Evolutionary conservation across 306 rosid species (phyloP), one percentile per base, ranked within the genome.

Genomic region (Biancaea sappan): DNA sequence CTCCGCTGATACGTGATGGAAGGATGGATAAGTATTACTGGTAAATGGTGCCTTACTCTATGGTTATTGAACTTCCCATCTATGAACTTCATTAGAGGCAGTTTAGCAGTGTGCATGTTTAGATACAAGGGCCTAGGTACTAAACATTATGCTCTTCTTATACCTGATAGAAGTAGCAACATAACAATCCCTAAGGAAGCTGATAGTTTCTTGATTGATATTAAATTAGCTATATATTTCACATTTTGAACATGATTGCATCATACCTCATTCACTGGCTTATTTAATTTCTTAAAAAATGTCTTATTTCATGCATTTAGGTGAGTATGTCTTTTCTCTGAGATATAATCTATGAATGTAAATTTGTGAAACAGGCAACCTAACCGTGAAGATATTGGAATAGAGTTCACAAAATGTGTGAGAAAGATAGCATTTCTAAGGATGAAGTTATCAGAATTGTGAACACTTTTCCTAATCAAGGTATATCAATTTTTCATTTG

Each of bases 11-110:
- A 74, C 98, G 98, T 2, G 98, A 91, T 81, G 98, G 98, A 84
- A 91, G 98, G 83, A 94, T 94, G 98, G 97, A 94, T 21, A 94
- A 94, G 79, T 94, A 91, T 77, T 94, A 94, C 84, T 94, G 98
- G 98, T 91, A 85, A 62, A 78, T 58, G 60, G 53, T 75, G 22
- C 62, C 72, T 66, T 71, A 37, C 69, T 57, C 26, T 60, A 66
- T 38, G 21, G 34, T 67, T 73, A 25, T 62, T 56, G 19, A 72
- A 2, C 66, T 54, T 72, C 61, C 41, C 62, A 24, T 75, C 51
- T 70, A 34, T 43, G 57, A 43, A 35, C n/a, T n/a, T n/a, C n/a
- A 19, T 57, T 58, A 18, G 15, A 47, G 68, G 38, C 5, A 75
- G 31, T 16, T 56, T 63, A 25, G 41, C 44, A 14, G 26, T 57